These are phyloP conservation scores for Glycyrrhiza uralensis DNA, from an alignment of 306 rosid genomes.

Conservation along the genomic window DNA sequence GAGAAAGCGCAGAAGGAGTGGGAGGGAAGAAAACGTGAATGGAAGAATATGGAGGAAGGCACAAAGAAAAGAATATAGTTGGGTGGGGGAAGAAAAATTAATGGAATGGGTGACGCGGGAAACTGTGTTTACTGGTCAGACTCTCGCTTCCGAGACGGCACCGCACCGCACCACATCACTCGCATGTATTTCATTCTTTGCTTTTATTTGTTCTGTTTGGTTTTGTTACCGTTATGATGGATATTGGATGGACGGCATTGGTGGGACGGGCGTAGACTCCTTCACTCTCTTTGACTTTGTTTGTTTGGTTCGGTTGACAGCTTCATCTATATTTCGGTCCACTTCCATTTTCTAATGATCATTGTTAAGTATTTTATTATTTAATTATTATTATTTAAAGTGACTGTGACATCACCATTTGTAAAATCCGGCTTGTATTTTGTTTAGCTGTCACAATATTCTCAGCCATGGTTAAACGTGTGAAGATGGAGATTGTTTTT, in stretches of 20 bases:
- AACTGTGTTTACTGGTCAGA: slow-evolving; percentile 26
- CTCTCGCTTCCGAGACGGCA: not conserved
- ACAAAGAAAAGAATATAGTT: slow-evolving; percentile 35
- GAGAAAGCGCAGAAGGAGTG: not conserved
- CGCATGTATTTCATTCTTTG: not conserved
- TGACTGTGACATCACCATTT: not conserved
- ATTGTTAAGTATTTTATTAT: not conserved
- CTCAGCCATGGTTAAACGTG: too few relatives aligned
- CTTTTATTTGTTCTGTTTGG: not conserved
- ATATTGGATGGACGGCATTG: not conserved
- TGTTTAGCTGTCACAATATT: too few relatives aligned
- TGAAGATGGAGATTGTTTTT: too few relatives aligned
- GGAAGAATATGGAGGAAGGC: slow-evolving; percentile 36
- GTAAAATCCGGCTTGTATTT: too few relatives aligned
- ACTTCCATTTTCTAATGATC: not conserved
- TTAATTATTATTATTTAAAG: not conserved
- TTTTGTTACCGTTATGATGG: not conserved
- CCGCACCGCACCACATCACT: not conserved
- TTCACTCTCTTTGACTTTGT: slow-evolving; percentile 6
- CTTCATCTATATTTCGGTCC: not conserved
- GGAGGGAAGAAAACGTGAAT: not conserved
- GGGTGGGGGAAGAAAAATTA: not conserved
- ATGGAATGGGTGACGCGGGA: slow-evolving; percentile 55
- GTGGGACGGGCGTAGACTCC: slow-evolving; percentile 22
- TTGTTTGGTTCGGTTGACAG: not conserved